Evolutionary conservation across 2,329 filamentous ascomycete genomes (phyloP), one percentile per base, ranked within the genome.

Genomic region (Colletotrichum tanaceti): DNA sequence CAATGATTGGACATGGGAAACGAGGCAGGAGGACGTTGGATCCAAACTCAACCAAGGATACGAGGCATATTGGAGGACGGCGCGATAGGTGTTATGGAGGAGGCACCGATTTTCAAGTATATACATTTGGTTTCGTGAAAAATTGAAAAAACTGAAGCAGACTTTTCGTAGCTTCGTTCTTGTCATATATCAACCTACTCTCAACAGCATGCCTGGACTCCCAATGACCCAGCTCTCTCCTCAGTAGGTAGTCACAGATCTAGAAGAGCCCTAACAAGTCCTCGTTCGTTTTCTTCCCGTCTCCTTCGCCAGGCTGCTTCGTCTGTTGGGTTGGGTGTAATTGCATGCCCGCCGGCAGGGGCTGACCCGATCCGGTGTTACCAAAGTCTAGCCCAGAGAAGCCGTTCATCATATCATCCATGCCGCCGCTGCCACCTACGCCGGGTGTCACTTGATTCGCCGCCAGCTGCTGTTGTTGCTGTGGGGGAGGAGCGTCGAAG

Each of bases 321-420:
- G 53, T 79, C 41, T 80, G 77, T 5, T 75, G 74, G 24, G 43
- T 43, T 58, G 79, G 77, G 58, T 81, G 79, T 71, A 89, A 77
- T 75, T 91, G 87, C 77, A 88, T 86, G 13, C 84, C 83, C 5
- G 91, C 84, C 18, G 91, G 90, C 39, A 91, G 86, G 20, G 91
- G 89, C 72, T 90, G 87, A 71, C 84, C 87, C 58, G 75, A 73
- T 28, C 63, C 63, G 5, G 82, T 81, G 47, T 87, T 89, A 54
- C 89, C 87, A 76, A 99, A 83, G 80, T 93, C 90, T 81, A 99
- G 84, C 5, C 89, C 89, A 35, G 90, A 92, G 76, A 99, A 97
- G 0, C 94, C 94, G 76, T 93, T 93, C 84, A 98, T 91, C 75
- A 99, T 82, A 79, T 98, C 94, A 72, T 93, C 92, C 85, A 97